Evolutionary conservation across 768 basidiomycete genomes (phyloP), one percentile per base, ranked within the genome.

Genomic region (Pleurotus pulmonarius): DNA sequence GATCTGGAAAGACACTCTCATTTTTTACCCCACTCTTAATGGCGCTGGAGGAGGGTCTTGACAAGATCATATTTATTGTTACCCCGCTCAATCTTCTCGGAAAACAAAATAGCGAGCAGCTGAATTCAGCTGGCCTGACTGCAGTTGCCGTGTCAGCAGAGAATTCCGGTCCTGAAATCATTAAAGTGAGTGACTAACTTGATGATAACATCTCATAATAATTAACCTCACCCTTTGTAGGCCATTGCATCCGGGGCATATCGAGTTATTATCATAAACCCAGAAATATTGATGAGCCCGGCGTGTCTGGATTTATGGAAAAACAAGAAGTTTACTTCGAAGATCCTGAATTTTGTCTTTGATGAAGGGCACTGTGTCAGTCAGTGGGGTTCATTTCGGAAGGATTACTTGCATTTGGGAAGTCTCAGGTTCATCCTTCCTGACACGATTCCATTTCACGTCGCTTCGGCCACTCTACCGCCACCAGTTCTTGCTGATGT

Each of bases 341-440:
- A 54, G 4, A 51, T 70, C 4, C 57, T 75, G 9, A 62, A 63
- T 57, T 55, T 74, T 12, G 64, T 67, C 5, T 65, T 74, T 29
- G 75, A 78, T 53, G 73, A 78, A 59, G 75, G 62, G 0, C 75
- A 78, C 46, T 75, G 74, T 51, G 65, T 74, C 16, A 71, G 64
- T n/a, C 61, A 67, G 45, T 77, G 76, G 76, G 67, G 67, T 0
- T 53, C 45, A 9, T 78, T 79, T 58, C 61, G 72, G 0, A 63
- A 62, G 3, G 69, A 73, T n/a, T 79, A 76, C 55, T 45, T 38
- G n/a, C 51, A 65, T 9, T 24, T 71, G 2, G 62, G 62, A 5
- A 56, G 53, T 2, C 43, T 73, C 2, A 66, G 63, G 0, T 67
- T 63, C 56, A 55, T 73, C 4, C 60, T 78, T 5, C 62, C 71